Conservation (phyloP, 2,329 filamentous ascomycete genomes). For the Aspergillus nomiae region DNA sequence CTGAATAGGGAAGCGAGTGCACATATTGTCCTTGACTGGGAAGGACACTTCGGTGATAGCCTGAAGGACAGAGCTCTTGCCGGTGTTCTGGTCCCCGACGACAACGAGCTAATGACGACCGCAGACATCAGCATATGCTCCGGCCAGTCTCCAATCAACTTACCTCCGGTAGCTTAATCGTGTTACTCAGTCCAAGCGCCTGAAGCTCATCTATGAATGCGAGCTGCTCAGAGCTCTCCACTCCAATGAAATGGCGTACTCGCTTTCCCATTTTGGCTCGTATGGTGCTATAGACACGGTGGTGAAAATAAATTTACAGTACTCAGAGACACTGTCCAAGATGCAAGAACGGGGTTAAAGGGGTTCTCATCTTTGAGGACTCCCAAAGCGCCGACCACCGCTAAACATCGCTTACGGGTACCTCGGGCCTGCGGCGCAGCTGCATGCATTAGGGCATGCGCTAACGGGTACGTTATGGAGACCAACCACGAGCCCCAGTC, state of each 20-base stretch:
- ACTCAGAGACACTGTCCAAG: neutral
- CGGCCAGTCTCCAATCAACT: neutral
- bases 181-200: slow-evolving; percentile 17
- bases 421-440: neutral
- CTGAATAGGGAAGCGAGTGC: slow-evolving; percentile 11
- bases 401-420: neutral
- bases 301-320: no score
- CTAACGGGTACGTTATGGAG: neutral
- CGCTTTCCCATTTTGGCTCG: neutral
- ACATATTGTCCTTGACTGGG: slow-evolving; percentile 4
- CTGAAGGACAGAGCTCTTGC: slow-evolving; percentile 16
- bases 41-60: slow-evolving; percentile 10
- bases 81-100: slow-evolving; percentile 9
- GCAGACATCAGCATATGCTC: neutral
- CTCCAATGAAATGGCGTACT: slow-evolving; percentile 46
- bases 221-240: slow-evolving; percentile 49
- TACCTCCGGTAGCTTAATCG: slow-evolving; percentile 20
- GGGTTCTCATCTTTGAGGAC: neutral
- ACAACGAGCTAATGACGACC: neutral
- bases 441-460: neutral
- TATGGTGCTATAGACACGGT: neutral
- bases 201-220: slow-evolving; percentile 22
- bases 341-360: neutral
- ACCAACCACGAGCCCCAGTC: neutral
- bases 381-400: neutral